Conservation (phyloP, 208 protist genomes). For the Trypanosoma theileri region DNA sequence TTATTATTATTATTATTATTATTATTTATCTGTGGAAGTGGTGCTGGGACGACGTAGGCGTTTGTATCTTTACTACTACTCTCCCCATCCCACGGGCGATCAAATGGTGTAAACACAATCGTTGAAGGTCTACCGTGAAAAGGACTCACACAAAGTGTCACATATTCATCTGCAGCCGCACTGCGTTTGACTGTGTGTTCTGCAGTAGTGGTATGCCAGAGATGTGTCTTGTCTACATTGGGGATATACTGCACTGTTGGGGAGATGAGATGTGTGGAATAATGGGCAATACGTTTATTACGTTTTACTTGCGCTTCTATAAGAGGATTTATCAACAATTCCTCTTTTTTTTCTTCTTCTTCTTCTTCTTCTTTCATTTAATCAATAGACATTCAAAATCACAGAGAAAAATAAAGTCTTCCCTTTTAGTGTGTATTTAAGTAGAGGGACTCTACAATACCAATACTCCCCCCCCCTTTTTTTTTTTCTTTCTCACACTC, state of each 20-base stretch:
- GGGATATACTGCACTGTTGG: not conserved
- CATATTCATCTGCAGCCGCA: conserved; percentile 16
- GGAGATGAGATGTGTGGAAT: not conserved
- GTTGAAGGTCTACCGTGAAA: conserved; percentile 48
- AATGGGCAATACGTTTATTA: not conserved
- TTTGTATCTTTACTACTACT: not conserved
- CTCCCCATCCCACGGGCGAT: conserved; percentile 40
- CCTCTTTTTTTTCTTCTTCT: too few relatives aligned
- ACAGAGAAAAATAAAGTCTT: too few relatives aligned
- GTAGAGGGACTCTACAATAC: too few relatives aligned
- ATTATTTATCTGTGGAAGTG: not conserved
- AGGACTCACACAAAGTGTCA: conserved; percentile 45
- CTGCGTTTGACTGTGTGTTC: conserved; percentile 6
- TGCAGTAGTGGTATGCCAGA: conserved; percentile 19
- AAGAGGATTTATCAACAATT: not conserved
- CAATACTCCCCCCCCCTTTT: too few relatives aligned
- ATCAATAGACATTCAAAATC: not conserved
- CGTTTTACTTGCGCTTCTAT: not conserved
- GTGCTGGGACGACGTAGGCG: conserved; percentile 18
- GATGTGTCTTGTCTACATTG: not conserved
- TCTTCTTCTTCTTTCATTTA: not conserved
- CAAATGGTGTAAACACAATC: conserved; percentile 45
- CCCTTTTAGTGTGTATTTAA: too few relatives aligned
- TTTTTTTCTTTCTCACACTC: too few relatives aligned
- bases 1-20: not conserved